Evolutionary conservation across 78 protist species (phyloP).

Genomic region (Chrysochromulina parva): DNA sequence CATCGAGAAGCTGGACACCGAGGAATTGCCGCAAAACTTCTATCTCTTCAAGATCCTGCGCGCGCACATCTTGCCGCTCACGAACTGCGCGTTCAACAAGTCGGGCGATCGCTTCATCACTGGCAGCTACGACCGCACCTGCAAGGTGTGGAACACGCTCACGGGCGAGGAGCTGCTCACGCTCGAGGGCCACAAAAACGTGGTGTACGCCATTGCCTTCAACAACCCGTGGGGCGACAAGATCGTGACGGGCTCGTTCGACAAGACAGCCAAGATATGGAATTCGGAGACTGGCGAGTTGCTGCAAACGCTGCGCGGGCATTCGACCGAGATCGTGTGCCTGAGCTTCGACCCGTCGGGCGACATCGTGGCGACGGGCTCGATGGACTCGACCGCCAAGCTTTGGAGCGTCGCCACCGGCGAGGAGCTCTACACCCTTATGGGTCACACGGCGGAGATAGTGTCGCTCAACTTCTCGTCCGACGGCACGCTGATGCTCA

Average conservation of each 20-base stretch:
- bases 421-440: constrained; percentile 42
- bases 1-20: constrained; percentile 29
- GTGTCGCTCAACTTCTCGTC: constrained; percentile 57
- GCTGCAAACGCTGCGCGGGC: constrained; percentile 69
- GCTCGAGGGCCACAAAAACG: constrained; percentile 79
- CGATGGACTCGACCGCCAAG: constrained; percentile 72
- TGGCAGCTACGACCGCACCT: constrained; percentile 76
- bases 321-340: constrained; percentile 65
- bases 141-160: constrained; percentile 68
- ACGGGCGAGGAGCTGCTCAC: constrained; percentile 69
- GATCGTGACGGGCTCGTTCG: constrained; percentile 73
- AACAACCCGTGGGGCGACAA: constrained; percentile 72
- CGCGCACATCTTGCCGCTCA: constrained; percentile 78
- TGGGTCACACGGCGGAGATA: constrained; percentile 75
- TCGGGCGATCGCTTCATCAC: constrained; percentile 63
- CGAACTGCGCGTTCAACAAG: constrained; percentile 77
- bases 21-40: constrained; percentile 23
- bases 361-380: constrained; percentile 67
- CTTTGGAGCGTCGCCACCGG: constrained; percentile 71
- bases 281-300: constrained; percentile 57
- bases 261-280: constrained; percentile 76
- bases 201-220: constrained; percentile 77
- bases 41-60: constrained; percentile 61
- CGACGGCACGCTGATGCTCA: constrained; percentile 49
- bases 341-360: constrained; percentile 57